Conservation (phyloP, 768 basidiomycete species). For the Harrya chromipes region DNA sequence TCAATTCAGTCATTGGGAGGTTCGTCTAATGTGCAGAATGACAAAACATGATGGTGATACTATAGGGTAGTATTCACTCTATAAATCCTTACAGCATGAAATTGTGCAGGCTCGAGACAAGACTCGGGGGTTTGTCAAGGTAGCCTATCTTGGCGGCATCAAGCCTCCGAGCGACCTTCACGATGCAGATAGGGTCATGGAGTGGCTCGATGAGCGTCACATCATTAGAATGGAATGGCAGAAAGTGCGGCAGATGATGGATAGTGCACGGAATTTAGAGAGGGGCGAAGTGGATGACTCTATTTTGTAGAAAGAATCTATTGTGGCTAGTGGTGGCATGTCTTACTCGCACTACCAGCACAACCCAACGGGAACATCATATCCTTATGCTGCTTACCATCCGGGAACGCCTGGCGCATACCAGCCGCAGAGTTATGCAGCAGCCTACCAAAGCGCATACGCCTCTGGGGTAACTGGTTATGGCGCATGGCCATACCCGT, state of each 20-base stretch:
- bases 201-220: conserved; percentile 72
- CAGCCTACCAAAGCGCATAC: conserved; percentile 45
- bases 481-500: conserved; percentile 67
- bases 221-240: conserved; percentile 70
- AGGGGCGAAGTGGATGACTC: conserved; percentile 40
- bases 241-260: conserved; percentile 70
- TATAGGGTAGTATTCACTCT: conserved; percentile 57
- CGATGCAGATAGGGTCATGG: conserved; percentile 77
- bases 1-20: conserved; percentile 81
- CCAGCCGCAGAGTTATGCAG: conserved; percentile 47
- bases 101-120: conserved; percentile 50
- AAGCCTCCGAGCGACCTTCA: conserved; percentile 62
- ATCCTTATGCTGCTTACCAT: conserved; percentile 64
- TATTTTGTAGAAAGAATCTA: not conserved
- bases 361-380: conserved; percentile 48
- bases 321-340: conserved; percentile 11
- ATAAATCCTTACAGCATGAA: conserved; percentile 54
- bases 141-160: conserved; percentile 52
- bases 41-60: conserved; percentile 5
- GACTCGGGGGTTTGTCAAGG: conserved; percentile 50
- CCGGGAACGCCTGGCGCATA: conserved; percentile 46
- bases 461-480: conserved; percentile 68
- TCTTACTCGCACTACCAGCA: conserved; percentile 38
- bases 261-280: conserved; percentile 65
- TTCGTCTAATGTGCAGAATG: conserved; percentile 30